A percentile compares a stretch with the other conserved stretches of the same genome.
phyloP scores from a whole-genome alignment of 2,329 filamentous ascomycete genomes.

The Talaromyces sp. region DNA sequence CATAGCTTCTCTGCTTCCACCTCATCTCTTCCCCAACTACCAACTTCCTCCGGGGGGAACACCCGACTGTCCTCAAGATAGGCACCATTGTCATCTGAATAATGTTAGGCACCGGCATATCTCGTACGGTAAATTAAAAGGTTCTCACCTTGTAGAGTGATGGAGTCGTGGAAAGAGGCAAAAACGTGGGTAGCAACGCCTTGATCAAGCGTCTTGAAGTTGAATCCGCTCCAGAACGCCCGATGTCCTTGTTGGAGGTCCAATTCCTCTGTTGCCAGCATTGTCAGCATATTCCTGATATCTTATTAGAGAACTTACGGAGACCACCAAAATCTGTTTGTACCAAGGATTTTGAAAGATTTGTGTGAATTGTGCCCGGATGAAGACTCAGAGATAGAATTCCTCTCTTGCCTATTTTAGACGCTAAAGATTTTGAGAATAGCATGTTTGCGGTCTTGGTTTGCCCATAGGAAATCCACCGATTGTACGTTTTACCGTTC shows the following conservation, averaged over 20 bases:
- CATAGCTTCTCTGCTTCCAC: constrained; percentile 10
- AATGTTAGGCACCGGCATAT: neutral
- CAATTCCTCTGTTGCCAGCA: neutral
- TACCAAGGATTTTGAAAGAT: neutral
- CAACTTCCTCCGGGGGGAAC: constrained; percentile 1
- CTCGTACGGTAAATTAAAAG: neutral
- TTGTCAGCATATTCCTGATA: neutral
- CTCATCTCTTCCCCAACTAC: neutral
- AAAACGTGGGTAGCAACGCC: constrained; percentile 28
- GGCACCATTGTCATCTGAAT: constrained; percentile 3
- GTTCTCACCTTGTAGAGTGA: neutral
- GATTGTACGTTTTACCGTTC: constrained; percentile 22
- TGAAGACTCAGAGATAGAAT: constrained; percentile 9
- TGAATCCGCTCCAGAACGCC: constrained; percentile 15
- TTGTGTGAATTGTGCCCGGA: constrained; percentile 4
- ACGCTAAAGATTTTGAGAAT: constrained; percentile 7
- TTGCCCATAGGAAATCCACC: constrained; percentile 39
- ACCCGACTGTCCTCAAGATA: constrained; percentile 6
- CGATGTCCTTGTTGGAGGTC: constrained; percentile 13
- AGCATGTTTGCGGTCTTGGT: constrained; percentile 12
- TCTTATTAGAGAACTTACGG: neutral
- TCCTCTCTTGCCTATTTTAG: constrained; percentile 2
- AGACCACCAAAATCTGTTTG: neutral
- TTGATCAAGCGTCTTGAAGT: constrained; percentile 19
- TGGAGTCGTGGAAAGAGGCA: constrained; percentile 18